These are phyloP conservation scores for Saturnispora mendoncae DNA, from an alignment of 805 yeast species.

Conservation along the genomic window DNA sequence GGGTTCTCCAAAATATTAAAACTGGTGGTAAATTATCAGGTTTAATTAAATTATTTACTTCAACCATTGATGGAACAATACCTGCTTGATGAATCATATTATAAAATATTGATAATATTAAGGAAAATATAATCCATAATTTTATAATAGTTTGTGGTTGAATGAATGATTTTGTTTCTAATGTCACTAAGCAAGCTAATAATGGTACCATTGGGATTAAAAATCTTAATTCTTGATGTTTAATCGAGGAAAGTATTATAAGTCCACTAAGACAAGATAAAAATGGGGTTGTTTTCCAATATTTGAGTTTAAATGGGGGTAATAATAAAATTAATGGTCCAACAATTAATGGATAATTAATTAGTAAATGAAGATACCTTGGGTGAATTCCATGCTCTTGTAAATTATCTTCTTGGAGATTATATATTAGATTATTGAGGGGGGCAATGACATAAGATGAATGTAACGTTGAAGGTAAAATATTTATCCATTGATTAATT, in stretches of 20 bases:
- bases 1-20: conserved; percentile 87
- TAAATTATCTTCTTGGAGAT: conserved; percentile 49
- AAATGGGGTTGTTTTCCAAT: conserved; percentile 46
- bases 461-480: not conserved
- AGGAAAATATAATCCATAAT: conserved; percentile 60
- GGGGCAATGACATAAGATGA: conserved; percentile 52
- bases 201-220: conserved; percentile 72
- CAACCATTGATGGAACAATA: conserved; percentile 54
- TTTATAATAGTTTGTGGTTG: conserved; percentile 14
- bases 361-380: conserved; percentile 58
- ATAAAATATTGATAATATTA: conserved; percentile 50
- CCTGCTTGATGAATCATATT: conserved; percentile 91
- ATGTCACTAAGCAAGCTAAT: conserved; percentile 41
- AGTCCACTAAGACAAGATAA: conserved; percentile 57
- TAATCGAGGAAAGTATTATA: conserved; percentile 53
- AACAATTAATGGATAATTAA: conserved; percentile 70
- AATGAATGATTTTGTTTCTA: conserved; percentile 17
- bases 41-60: conserved; percentile 25
- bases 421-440: conserved; percentile 66
- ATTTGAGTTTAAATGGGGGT: conserved; percentile 32
- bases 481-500: not conserved
- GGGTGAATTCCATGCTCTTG: conserved; percentile 79
- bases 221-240: conserved; percentile 93
- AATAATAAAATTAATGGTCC: conserved; percentile 62
- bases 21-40: conserved; percentile 22